These are phyloP conservation scores for Lactarius vividus DNA, from an alignment of 768 basidiomycete genomes.

Conservation along the genomic window DNA sequence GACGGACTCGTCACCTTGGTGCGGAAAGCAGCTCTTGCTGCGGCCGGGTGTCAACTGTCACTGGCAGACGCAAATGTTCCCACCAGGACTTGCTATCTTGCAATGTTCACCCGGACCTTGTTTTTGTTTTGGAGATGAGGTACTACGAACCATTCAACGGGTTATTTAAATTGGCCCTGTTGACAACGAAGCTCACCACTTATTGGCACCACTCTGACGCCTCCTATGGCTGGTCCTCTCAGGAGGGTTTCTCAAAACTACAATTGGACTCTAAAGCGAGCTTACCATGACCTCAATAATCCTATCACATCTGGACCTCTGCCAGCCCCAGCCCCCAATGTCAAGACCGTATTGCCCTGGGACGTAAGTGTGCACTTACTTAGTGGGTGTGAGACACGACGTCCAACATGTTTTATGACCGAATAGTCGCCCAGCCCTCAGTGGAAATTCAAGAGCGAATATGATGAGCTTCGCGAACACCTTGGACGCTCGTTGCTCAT, in stretches of 20 bases:
- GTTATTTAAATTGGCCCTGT: not conserved
- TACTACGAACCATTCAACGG: not conserved
- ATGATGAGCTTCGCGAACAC: conserved; percentile 18
- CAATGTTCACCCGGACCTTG: not conserved
- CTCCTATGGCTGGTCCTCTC: conserved; percentile 17
- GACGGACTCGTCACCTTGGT: not conserved
- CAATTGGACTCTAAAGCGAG: conserved; percentile 20
- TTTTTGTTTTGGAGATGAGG: not conserved
- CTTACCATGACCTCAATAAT: conserved; percentile 19
- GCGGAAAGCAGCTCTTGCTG: not conserved
- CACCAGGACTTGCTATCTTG: not conserved
- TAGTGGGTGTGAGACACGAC: not conserved
- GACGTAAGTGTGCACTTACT: conserved; percentile 3
- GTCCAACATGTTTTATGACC: not conserved
- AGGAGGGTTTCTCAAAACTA: conserved; percentile 18
- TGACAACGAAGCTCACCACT: not conserved
- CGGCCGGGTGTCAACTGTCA: not conserved
- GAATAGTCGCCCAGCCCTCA: conserved; percentile 3
- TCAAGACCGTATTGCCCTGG: not conserved
- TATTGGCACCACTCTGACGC: not conserved
- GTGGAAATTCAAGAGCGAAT: conserved; percentile 19
- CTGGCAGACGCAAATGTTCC: not conserved
- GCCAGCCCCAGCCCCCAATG: not conserved
- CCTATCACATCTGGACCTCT: not conserved
- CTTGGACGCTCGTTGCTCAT: conserved; percentile 8